phyloP scores from a whole-genome alignment of 495 filamentous ascomycete species.

The Margaritispora aquatica region DNA sequence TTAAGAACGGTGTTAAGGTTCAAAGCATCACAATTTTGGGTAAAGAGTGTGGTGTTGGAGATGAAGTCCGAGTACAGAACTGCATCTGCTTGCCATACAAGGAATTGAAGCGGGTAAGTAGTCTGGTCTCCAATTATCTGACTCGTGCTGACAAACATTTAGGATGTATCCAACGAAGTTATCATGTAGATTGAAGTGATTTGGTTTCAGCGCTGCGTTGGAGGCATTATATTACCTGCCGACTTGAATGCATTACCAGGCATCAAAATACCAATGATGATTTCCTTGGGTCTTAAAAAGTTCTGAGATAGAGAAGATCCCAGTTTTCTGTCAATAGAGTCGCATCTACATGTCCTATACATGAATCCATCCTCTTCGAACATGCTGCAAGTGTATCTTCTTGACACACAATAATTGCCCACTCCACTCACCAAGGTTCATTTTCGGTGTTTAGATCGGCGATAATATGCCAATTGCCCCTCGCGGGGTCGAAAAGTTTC shows the following conservation, averaged over 20 bases:
- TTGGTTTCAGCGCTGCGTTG: neutral
- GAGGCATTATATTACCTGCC: neutral
- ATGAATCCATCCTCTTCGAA: too few species aligned
- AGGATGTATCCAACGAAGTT: constrained; percentile 92
- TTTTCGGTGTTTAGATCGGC: neutral
- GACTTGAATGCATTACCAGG: neutral
- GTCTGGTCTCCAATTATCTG: neutral
- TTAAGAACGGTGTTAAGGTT: constrained; percentile 97
- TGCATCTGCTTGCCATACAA: constrained; percentile 98
- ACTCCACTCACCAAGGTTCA: neutral
- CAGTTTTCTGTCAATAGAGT: neutral
- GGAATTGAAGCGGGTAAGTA: constrained; percentile 91
- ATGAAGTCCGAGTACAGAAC: constrained; percentile 97
- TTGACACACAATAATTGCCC: neutral
- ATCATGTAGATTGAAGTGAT: constrained; percentile 64
- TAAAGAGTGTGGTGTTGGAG: constrained; percentile 91
- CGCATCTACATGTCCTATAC: neutral
- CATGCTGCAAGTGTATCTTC: neutral
- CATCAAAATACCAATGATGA: neutral
- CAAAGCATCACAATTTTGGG: constrained; percentile 98
- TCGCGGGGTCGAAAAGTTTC: neutral
- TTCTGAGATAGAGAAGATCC: constrained; percentile 4
- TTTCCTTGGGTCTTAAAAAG: neutral
- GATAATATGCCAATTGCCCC: neutral
- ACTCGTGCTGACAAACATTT: constrained; percentile 29